Conservation (phyloP, 2,329 filamentous ascomycete genomes). For the Aspergillus udagawae region DNA sequence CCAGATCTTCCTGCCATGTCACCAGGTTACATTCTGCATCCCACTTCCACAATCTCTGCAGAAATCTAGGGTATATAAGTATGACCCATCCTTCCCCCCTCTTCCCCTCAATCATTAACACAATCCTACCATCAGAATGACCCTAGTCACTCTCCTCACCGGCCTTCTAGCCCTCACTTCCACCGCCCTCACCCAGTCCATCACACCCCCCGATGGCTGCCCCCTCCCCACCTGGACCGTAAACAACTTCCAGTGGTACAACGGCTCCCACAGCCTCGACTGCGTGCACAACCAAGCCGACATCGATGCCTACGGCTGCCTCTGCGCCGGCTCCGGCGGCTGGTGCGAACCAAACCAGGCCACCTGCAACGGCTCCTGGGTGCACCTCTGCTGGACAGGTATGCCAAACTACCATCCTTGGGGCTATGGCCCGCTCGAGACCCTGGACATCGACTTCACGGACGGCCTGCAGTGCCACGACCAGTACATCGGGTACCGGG, state of each 20-base stretch:
- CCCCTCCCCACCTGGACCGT: slow-evolving; percentile 26
- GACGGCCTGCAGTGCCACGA: slow-evolving; percentile 25
- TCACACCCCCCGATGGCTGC: slow-evolving; percentile 22
- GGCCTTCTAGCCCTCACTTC: slow-evolving; percentile 9
- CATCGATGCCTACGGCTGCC: slow-evolving; percentile 20
- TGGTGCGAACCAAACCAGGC: slow-evolving; percentile 22
- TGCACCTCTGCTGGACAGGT: slow-evolving; percentile 24
- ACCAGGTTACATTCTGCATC: no score
- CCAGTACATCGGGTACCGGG: slow-evolving; percentile 26
- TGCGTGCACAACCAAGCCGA: slow-evolving; percentile 19
- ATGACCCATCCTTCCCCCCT: not conserved
- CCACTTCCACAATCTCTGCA: not conserved
- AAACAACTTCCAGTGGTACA: slow-evolving; percentile 17
- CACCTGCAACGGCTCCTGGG: slow-evolving; percentile 23
- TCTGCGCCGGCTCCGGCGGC: slow-evolving; percentile 13
- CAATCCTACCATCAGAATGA: slow-evolving; percentile 5
- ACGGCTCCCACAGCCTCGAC: slow-evolving; percentile 17
- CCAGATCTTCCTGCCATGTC: no score
- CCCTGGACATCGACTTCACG: slow-evolving; percentile 21
- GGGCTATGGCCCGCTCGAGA: slow-evolving; percentile 24
- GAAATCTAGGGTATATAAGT: not conserved
- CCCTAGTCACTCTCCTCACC: slow-evolving; percentile 5
- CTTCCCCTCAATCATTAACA: not conserved
- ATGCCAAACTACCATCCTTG: slow-evolving; percentile 29
- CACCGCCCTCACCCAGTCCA: slow-evolving; percentile 13